A percentile compares a stretch with the other conserved stretches of the same genome.
Evolutionary conservation across 2,329 filamentous ascomycete species (phyloP).

Genomic region (Trichoderma citrinoviride): DNA sequence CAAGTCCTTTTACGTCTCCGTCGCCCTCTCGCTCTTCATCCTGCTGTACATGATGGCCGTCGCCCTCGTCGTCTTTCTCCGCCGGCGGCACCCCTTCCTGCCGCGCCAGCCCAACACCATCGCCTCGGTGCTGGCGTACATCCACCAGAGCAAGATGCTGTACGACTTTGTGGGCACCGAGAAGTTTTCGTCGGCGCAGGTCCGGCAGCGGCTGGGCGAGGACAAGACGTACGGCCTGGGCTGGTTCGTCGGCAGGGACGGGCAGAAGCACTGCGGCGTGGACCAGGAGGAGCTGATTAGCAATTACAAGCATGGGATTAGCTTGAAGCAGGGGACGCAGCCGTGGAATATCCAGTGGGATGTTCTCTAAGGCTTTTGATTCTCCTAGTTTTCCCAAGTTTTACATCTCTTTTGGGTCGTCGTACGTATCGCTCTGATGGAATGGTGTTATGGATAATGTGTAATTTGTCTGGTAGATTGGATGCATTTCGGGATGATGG

Average conservation of each 20-base stretch:
- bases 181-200: conserved; percentile 57
- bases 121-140: conserved; percentile 70
- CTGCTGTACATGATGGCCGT: conserved; percentile 63
- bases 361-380: conserved; percentile 29
- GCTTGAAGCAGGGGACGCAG: conserved; percentile 48
- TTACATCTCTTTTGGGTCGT: background rate
- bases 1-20: conserved; percentile 64
- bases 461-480: background rate
- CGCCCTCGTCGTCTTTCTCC: conserved; percentile 57
- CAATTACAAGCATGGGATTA: conserved; percentile 62
- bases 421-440: no score
- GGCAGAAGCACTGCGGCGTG: conserved; percentile 70
- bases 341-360: conserved; percentile 51
- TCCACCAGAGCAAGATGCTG: conserved; percentile 79
- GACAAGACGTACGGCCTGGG: conserved; percentile 70
- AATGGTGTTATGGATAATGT: no score
- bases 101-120: conserved; percentile 78
- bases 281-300: conserved; percentile 71
- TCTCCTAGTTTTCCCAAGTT: background rate
- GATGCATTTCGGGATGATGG: background rate
- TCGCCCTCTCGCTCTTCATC: conserved; percentile 60
- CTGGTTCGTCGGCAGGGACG: conserved; percentile 73
- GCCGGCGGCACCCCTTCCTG: conserved; percentile 66
- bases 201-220: conserved; percentile 58
- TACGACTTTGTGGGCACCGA: conserved; percentile 71